phyloP scores from a whole-genome alignment of 176 grass and related monocot genomes.

The Elymus sibiricus region DNA sequence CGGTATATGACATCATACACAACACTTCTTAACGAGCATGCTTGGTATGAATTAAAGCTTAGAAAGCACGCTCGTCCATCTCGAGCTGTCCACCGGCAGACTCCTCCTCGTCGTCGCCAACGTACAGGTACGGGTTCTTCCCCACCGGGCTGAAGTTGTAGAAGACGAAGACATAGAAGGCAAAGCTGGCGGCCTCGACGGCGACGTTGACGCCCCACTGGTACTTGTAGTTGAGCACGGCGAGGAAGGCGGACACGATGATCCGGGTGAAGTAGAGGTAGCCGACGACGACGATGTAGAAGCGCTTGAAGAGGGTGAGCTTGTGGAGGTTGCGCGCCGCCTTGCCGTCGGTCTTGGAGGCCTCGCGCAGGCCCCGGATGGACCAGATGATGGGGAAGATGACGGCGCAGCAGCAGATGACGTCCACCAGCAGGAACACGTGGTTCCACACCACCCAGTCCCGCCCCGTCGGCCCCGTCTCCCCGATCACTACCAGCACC shows the following conservation, averaged over 20 bases:
- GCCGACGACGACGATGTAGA: slow-evolving; percentile 58
- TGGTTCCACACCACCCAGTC: slow-evolving; percentile 52
- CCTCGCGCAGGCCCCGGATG: slow-evolving; percentile 53
- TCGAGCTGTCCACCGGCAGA: slow-evolving; percentile 33
- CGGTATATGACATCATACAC: not conserved
- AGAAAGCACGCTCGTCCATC: slow-evolving; percentile 47
- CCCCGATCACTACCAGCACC: slow-evolving; percentile 39
- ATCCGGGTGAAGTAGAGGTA: slow-evolving; percentile 74
- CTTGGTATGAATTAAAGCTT: slow-evolving; percentile 18
- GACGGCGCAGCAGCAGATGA: slow-evolving; percentile 58
- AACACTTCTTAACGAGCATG: not conserved
- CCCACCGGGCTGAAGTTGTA: slow-evolving; percentile 49
- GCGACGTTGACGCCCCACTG: slow-evolving; percentile 49
- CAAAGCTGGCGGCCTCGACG: slow-evolving; percentile 44
- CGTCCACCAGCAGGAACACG: slow-evolving; percentile 56
- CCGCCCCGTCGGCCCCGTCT: slow-evolving; percentile 40
- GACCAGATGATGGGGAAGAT: slow-evolving; percentile 71
- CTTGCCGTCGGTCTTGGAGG: slow-evolving; percentile 62
- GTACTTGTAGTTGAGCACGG: slow-evolving; percentile 45
- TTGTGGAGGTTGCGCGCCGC: slow-evolving; percentile 55
- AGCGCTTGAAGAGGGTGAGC: slow-evolving; percentile 72
- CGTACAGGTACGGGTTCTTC: slow-evolving; percentile 62
- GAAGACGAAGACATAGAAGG: slow-evolving; percentile 57
- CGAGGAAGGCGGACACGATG: slow-evolving; percentile 31
- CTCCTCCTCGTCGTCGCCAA: slow-evolving; percentile 39